These are phyloP conservation scores for Triangularia setosa DNA, from an alignment of 2,329 filamentous ascomycete genomes.

Conservation along the genomic window DNA sequence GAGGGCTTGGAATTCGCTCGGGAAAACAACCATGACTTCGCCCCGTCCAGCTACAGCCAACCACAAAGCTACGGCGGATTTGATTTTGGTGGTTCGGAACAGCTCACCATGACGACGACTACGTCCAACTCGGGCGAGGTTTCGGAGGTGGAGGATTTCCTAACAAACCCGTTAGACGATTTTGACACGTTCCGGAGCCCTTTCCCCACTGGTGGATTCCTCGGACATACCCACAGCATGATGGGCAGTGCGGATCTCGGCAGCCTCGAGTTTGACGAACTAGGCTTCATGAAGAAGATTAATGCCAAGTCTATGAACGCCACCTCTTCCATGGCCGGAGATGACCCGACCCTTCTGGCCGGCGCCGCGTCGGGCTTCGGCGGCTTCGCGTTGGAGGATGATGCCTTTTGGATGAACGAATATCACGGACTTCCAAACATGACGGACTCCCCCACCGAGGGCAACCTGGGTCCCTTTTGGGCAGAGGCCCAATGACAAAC, in stretches of 20 bases:
- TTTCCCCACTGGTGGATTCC: conserved; percentile 42
- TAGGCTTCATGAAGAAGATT: conserved; percentile 45
- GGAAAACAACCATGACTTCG: conserved; percentile 45
- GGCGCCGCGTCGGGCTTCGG: conserved; percentile 20
- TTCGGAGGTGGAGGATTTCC: conserved; percentile 61
- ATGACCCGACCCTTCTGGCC: conserved; percentile 44
- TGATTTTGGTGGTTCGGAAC: conserved; percentile 53
- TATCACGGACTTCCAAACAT: conserved; percentile 36
- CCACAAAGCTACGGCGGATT: conserved; percentile 51
- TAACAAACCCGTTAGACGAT: conserved; percentile 39
- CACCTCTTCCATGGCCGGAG: conserved; percentile 36
- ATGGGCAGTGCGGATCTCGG: conserved; percentile 42
- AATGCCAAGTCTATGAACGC: conserved; percentile 43
- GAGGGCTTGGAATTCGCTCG: conserved; percentile 45
- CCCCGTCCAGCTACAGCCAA: conserved; percentile 53
- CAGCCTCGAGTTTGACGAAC: conserved; percentile 53
- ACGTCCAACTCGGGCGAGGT: conserved; percentile 66
- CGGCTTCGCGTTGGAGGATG: conserved; percentile 39
- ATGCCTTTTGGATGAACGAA: conserved; percentile 48
- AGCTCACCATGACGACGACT: conserved; percentile 52
- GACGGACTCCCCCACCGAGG: conserved; percentile 32
- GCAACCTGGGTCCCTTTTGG: conserved; percentile 28
- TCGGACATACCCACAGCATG: conserved; percentile 45
- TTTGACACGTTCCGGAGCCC: conserved; percentile 43
- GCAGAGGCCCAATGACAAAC: conserved; percentile 22